Conservation (phyloP, 129 eudicot species). For the Escallonia rubra region DNA sequence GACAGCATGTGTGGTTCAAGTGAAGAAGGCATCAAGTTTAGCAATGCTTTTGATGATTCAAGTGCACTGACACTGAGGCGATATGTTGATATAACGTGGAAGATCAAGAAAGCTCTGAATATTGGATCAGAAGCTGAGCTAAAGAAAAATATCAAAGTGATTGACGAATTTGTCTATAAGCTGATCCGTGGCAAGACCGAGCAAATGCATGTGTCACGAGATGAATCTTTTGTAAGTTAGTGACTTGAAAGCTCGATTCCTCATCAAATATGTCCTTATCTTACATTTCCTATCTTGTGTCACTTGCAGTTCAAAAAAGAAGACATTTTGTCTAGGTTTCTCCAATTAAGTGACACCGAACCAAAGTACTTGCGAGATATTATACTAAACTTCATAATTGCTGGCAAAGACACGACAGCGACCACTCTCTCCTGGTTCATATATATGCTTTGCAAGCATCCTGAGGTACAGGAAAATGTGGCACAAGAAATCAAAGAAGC, state of each 20-base stretch:
- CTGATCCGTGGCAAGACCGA: slow-evolving; percentile 42
- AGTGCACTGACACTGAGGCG: slow-evolving; percentile 43
- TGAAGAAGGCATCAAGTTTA: slow-evolving; percentile 54
- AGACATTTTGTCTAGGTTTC: slow-evolving; percentile 57
- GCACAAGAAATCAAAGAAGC: slow-evolving; percentile 47
- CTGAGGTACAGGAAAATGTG: slow-evolving; percentile 49
- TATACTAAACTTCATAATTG: slow-evolving; percentile 56
- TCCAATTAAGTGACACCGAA: slow-evolving; percentile 33
- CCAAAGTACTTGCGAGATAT: slow-evolving; percentile 62
- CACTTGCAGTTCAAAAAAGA: slow-evolving; percentile 51
- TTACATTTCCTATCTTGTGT: not conserved
- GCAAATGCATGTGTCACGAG: slow-evolving; percentile 20
- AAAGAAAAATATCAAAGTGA: slow-evolving; percentile 35
- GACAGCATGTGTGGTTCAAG: slow-evolving; percentile 69
- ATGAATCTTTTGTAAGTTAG: slow-evolving; percentile 36
- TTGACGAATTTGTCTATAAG: slow-evolving; percentile 65
- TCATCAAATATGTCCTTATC: not conserved
- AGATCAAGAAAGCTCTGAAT: slow-evolving; percentile 46
- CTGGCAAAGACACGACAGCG: slow-evolving; percentile 77
- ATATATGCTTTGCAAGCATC: slow-evolving; percentile 67
- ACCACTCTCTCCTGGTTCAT: slow-evolving; percentile 63
- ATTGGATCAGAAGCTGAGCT: slow-evolving; percentile 60
- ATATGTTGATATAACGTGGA: slow-evolving; percentile 55
- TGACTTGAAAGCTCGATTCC: not conserved
- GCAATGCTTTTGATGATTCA: slow-evolving; percentile 64